A percentile compares a stretch with the other conserved stretches of the same genome.
phyloP scores from a whole-genome alignment of 169 alveolate genomes.

The Cystoisospora suis region DNA sequence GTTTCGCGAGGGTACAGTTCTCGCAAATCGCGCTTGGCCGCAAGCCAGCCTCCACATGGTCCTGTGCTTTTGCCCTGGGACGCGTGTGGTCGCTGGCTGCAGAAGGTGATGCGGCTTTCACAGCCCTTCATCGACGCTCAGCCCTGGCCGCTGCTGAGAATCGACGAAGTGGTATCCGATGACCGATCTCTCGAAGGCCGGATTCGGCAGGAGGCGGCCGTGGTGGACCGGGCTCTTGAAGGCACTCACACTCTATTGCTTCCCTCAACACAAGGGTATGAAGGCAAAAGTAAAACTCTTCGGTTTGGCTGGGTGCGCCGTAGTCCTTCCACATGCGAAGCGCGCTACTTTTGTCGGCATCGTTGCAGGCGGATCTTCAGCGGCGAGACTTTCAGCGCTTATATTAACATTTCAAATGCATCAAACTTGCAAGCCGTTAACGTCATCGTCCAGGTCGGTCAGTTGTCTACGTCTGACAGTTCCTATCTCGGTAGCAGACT shows the following conservation, averaged over 20 bases:
- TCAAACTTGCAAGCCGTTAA: slow-evolving; percentile 51
- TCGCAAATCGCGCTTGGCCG: neutral
- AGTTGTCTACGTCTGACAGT: neutral
- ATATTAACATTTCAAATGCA: slow-evolving; percentile 53
- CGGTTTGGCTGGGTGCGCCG: too few relatives aligned
- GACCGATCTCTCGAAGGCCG: neutral
- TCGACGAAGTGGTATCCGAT: slow-evolving; percentile 4
- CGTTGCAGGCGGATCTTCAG: slow-evolving; percentile 51
- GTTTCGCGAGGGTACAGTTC: neutral
- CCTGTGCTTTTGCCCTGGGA: neutral
- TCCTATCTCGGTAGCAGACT: too few relatives aligned
- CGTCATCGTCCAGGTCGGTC: slow-evolving; percentile 56
- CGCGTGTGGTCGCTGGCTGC: neutral
- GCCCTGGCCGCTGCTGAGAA: slow-evolving; percentile 50
- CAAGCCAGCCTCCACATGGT: neutral
- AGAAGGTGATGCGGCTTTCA: slow-evolving; percentile 67
- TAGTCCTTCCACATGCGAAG: neutral
- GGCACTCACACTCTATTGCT: slow-evolving; percentile 58
- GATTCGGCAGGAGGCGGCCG: slow-evolving; percentile 16
- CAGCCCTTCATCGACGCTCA: slow-evolving; percentile 57
- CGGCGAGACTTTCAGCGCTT: slow-evolving; percentile 62
- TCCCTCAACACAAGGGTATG: slow-evolving; percentile 61
- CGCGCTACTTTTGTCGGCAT: neutral
- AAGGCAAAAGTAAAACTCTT: too few relatives aligned
- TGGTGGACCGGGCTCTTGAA: slow-evolving; percentile 31